A percentile compares a stretch with the other conserved stretches of the same genome.
phyloP scores from a whole-genome alignment of 2,329 filamentous ascomycete genomes.

The Botrytis galanthina region DNA sequence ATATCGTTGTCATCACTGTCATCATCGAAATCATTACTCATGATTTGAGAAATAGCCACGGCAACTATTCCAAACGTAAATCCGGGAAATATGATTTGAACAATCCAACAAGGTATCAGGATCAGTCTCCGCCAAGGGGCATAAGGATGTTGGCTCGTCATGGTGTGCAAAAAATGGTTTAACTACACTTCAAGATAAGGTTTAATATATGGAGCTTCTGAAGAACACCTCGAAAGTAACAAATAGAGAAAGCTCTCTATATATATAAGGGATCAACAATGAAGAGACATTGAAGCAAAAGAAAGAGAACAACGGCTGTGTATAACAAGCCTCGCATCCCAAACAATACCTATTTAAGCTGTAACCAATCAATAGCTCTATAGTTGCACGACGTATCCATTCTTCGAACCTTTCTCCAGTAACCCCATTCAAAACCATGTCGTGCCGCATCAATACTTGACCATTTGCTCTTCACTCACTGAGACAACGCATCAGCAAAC shows the following conservation, averaged over 20 bases:
- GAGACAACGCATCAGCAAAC: constrained; percentile 15
- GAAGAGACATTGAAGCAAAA: neutral
- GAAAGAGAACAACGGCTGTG: neutral
- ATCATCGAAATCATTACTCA: neutral
- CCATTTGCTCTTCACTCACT: neutral
- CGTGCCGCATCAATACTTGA: neutral
- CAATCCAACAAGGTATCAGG: constrained; percentile 17
- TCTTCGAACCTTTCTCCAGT: neutral
- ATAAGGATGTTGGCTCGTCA: constrained; percentile 17
- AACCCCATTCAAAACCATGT: neutral
- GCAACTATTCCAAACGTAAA: neutral
- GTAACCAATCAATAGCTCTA: neutral
- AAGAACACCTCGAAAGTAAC: neutral
- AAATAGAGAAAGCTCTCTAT: neutral
- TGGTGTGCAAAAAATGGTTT: neutral
- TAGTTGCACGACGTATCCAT: neutral
- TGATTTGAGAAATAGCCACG: neutral
- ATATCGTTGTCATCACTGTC: neutral
- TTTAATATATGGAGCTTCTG: neutral
- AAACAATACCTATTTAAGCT: neutral
- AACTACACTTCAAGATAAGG: neutral
- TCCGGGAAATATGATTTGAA: constrained; percentile 6
- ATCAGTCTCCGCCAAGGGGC: constrained; percentile 18
- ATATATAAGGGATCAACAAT: neutral
- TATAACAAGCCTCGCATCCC: neutral